Percentiles rank a stretch among this genome's conserved stretches.
phyloP scores from a whole-genome alignment of 2,329 filamentous ascomycete genomes.

The Lasiodiplodia sp. region DNA sequence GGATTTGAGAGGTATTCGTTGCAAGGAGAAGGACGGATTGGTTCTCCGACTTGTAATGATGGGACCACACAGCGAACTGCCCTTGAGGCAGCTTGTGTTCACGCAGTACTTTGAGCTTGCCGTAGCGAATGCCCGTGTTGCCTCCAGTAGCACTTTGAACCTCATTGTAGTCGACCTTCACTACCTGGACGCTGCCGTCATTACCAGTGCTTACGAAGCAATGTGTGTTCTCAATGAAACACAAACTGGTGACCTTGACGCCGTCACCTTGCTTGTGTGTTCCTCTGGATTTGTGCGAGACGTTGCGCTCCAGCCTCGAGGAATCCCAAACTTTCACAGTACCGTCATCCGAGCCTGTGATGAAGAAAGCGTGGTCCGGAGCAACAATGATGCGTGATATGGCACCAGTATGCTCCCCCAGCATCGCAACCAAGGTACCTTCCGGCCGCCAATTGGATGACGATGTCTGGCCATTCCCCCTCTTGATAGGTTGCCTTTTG shows the following conservation, averaged over 20 bases:
- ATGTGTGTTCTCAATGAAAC: constrained; percentile 93
- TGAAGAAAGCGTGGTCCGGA: constrained; percentile 92
- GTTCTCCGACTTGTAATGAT: constrained; percentile 85
- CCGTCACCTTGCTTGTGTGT: constrained; percentile 77
- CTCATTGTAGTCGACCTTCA: constrained; percentile 76
- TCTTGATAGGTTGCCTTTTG: constrained; percentile 59
- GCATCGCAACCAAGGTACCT: constrained; percentile 83
- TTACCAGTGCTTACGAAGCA: constrained; percentile 90
- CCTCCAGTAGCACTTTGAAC: constrained; percentile 60
- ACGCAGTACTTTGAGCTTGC: constrained; percentile 76
- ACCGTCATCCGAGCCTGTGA: constrained; percentile 92
- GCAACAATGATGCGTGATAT: constrained; percentile 83
- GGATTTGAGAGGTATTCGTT: constrained; percentile 82
- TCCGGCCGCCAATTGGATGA: constrained; percentile 81
- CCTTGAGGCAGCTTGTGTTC: constrained; percentile 73
- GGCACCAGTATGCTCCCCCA: constrained; percentile 84
- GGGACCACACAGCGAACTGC: constrained; percentile 87
- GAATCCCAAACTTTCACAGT: constrained; percentile 94
- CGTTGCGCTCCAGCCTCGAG: constrained; percentile 85
- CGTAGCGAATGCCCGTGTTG: constrained; percentile 65
- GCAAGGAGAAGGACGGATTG: constrained; percentile 85
- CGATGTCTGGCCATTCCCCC: constrained; percentile 58
- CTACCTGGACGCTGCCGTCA: constrained; percentile 88
- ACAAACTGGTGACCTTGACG: constrained; percentile 78
- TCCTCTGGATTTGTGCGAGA: constrained; percentile 85